Evolutionary conservation across 495 filamentous ascomycete species (phyloP), one percentile per base, ranked within the genome.

Genomic region (Trypethelium eluteriae): DNA sequence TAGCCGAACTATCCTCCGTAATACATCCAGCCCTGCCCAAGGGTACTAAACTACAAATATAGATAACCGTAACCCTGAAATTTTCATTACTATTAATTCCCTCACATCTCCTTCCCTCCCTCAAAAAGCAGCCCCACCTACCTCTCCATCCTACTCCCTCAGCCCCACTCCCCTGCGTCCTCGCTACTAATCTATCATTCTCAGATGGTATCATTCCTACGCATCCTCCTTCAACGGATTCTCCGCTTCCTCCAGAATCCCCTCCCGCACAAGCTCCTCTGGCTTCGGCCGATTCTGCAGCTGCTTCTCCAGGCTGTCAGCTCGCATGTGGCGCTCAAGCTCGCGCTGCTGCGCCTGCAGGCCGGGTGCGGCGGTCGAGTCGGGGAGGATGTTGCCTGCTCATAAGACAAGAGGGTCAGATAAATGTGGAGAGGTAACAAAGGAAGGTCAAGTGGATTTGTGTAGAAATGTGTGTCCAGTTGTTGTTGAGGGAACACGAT

Each of bases 311-410:
- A 96, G 78, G 39, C 82, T 88, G 74, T 96, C 88, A 62, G 85
- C 87, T 25, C 88, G 85, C 92, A 96, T 95, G 72, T 92, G 85
- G 71, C 84, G 88, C 75, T 90, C 87, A 63, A 96, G 84, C 76
- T 94, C 89, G 65, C 82, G 86, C 78, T 92, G 90, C 66, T 91
- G 81, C 41, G 86, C 90, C 70, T 88, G 86, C 46, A 96, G 76
- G 0, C 86, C 81, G 0, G 92, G 91, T 0, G 91, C 90, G 49
- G 84, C 87, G n/a, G 70, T 84, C 7, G 89, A 87, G 68, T 84
- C 85, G 47, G 89, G 90, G 65, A 96, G 86, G 74, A 96, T 96
- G 73, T 96, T 93, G 67, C 84, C 90, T 88, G 62, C 41, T 10
- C 12, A 14, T 25, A 25, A 14, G 49, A 18, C 10, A 18, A 18